These are phyloP conservation scores for Dendrobium officinale DNA, from an alignment of 106 monocot species.

Conservation along the genomic window DNA sequence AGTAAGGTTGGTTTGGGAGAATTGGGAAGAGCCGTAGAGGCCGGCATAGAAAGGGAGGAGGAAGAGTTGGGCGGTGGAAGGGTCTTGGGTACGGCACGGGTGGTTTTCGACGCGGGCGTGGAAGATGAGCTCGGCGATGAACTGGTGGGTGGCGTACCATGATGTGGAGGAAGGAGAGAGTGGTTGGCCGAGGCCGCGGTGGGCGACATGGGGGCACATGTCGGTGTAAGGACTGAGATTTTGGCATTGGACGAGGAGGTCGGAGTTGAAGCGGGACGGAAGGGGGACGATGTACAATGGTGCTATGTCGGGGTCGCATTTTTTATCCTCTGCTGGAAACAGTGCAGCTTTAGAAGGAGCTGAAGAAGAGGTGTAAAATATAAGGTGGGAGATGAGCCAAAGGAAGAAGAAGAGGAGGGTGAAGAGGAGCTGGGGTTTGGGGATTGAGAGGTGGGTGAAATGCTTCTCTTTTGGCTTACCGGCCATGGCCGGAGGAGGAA, in stretches of 20 bases:
- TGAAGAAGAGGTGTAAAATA: constrained; percentile 15
- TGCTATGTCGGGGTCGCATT: constrained; percentile 28
- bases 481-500: background rate
- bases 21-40: constrained; percentile 36
- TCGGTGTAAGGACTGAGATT: constrained; percentile 38
- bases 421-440: background rate
- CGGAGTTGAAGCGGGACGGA: constrained; percentile 35
- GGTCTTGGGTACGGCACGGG: constrained; percentile 39
- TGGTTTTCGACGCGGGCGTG: constrained; percentile 45
- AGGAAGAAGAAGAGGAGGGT: constrained; percentile 17
- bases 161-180: background rate
- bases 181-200: constrained; percentile 55
- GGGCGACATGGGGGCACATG: constrained; percentile 59
- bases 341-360: background rate
- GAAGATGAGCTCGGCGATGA: constrained; percentile 62
- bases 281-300: constrained; percentile 46
- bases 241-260: constrained; percentile 34
- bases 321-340: background rate
- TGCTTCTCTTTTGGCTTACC: background rate
- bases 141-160: constrained; percentile 58
- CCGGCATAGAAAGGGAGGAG: constrained; percentile 61
- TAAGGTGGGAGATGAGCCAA: constrained; percentile 11
- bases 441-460: background rate
- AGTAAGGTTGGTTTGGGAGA: constrained; percentile 15
- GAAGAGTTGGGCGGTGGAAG: constrained; percentile 25